Evolutionary conservation across 2,329 filamentous ascomycete genomes (phyloP).

Genomic region (Xylaria sp.): DNA sequence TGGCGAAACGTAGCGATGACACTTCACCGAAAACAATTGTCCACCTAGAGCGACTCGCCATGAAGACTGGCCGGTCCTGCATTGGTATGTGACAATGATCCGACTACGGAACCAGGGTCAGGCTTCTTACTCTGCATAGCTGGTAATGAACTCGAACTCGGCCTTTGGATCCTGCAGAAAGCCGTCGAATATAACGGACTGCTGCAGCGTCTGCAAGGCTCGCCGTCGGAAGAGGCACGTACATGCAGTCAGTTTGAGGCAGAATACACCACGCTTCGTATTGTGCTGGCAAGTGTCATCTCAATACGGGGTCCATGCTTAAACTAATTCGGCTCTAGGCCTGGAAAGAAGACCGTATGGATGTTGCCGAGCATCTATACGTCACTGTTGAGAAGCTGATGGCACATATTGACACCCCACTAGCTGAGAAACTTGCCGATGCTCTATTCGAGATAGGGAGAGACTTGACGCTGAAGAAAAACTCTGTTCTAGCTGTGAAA

Average conservation of each 20-base stretch:
- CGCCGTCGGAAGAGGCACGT: conserved; percentile 48
- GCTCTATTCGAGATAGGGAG: conserved; percentile 79
- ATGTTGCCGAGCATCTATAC: conserved; percentile 84
- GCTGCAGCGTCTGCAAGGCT: conserved; percentile 49
- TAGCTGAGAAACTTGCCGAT: conserved; percentile 72
- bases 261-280: conserved; percentile 74
- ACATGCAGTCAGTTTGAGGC: conserved; percentile 57
- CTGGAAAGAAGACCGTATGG: conserved; percentile 77
- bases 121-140: conserved; percentile 52
- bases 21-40: conserved; percentile 54
- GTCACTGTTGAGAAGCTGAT: conserved; percentile 62
- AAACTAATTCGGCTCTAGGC: conserved; percentile 60
- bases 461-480: conserved; percentile 61
- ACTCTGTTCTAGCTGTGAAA: conserved; percentile 67
- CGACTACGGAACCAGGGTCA: conserved; percentile 25
- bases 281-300: conserved; percentile 67
- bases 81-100: conserved; percentile 60
- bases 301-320: conserved; percentile 31
- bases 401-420: conserved; percentile 57
- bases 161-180: conserved; percentile 70
- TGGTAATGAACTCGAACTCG: conserved; percentile 66
- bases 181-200: conserved; percentile 66
- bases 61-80: conserved; percentile 73
- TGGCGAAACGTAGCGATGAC: conserved; percentile 56
- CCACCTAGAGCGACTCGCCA: conserved; percentile 69